Evolutionary conservation across 192 early-diverging fungal species (phyloP), one percentile per base, ranked within the genome.

Genomic region (Podila epigama): DNA sequence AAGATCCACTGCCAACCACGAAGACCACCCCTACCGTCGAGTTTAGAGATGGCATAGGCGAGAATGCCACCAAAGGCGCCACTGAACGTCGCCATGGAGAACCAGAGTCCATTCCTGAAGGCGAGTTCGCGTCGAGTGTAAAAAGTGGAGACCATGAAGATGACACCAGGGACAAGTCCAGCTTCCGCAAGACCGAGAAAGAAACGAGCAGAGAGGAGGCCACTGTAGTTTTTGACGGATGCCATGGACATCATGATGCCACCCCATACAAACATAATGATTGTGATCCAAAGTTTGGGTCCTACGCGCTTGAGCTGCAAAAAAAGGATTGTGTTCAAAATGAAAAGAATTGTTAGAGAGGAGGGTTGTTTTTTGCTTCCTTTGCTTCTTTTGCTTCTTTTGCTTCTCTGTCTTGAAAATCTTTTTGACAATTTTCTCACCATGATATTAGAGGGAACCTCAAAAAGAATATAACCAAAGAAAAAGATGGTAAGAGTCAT

Each of bases 371-470:
- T 32, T 59, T 59, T 40, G 22, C 27, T 35, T 35, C 32, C 35
- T 35, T 35, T 57, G 32, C 22, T 59, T 40, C n/a, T 32, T 59
- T 59, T 40, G 22, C 27, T 35, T 35, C 32, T 57, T 35, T 35
- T 57, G 32, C 22, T 59, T 40, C n/a, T n/a, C n/a, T n/a, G n/a
- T n/a, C n/a, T n/a, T n/a, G n/a, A n/a, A n/a, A n/a, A n/a, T n/a
- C n/a, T n/a, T n/a, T n/a, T n/a, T n/a, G n/a, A n/a, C n/a, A n/a
- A n/a, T 39, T 13, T 39, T 39, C 87, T 90, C 29, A 90, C 67
- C 44, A 88, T 54, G 39, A 90, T 59, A 68, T 91, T 92, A 32
- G 87, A 89, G 16, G 91, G 91, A 18, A 92, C 70, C 69, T 92
- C 90, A 68, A 89, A 91, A 9, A 90, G 18, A 32, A 92, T 69